Conservation (phyloP, 2,329 filamentous ascomycete genomes). For the Sclerotinia nivalis region DNA sequence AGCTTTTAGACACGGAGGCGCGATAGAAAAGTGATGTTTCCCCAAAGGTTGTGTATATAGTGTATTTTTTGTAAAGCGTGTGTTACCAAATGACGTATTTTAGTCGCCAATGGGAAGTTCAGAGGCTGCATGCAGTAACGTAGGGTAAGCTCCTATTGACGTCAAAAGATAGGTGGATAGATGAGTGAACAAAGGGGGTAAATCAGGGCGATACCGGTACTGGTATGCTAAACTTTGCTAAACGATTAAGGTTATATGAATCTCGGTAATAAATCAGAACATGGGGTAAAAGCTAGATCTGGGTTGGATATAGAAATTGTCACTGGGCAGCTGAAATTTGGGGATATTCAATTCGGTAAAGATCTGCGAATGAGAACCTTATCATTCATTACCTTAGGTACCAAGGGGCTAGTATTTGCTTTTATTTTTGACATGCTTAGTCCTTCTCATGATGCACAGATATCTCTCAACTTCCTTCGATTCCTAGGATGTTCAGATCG, state of each 20-base stretch:
- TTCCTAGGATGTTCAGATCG: background rate
- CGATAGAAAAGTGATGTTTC: background rate
- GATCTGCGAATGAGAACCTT: background rate
- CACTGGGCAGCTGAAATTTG: conserved; percentile 7
- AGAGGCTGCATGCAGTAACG: conserved; percentile 12
- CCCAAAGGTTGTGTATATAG: background rate
- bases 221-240: background rate
- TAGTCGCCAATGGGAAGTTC: background rate
- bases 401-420: background rate
- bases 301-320: background rate
- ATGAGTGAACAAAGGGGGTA: conserved; percentile 3
- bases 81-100: conserved; percentile 11
- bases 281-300: background rate
- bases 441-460: background rate
- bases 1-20: conserved; percentile 7
- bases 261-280: background rate
- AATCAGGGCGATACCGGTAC: background rate
- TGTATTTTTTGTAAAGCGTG: background rate
- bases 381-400: too few relatives aligned
- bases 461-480: background rate
- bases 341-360: background rate
- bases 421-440: background rate
- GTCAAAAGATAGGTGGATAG: background rate
- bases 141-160: background rate
- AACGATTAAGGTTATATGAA: background rate